Evolutionary conservation across 768 basidiomycete species (phyloP).

Genomic region (Sarcomyxa edulis): DNA sequence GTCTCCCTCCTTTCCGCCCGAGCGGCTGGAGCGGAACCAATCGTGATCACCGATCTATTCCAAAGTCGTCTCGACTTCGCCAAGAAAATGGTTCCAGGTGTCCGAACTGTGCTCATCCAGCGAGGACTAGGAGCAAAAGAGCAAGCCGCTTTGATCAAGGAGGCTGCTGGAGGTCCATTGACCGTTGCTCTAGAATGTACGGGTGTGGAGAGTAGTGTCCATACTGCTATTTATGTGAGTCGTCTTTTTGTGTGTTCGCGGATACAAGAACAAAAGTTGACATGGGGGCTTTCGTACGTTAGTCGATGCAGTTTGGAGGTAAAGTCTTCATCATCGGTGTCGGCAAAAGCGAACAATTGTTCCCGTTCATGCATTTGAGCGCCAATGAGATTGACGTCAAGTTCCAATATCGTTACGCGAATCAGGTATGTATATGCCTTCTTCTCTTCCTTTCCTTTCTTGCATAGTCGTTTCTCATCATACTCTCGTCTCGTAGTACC

Average conservation of each 20-base stretch:
- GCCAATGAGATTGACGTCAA: slow-evolving; percentile 66
- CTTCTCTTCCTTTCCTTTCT: neutral
- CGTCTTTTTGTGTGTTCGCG: too few species aligned
- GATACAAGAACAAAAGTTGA: too few species aligned
- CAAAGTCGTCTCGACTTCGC: slow-evolving; percentile 64
- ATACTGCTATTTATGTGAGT: slow-evolving; percentile 52
- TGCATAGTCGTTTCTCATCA: too few species aligned
- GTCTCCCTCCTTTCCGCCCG: slow-evolving; percentile 56
- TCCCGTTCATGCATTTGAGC: slow-evolving; percentile 71
- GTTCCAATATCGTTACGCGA: slow-evolving; percentile 67
- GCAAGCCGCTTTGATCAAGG: slow-evolving; percentile 47
- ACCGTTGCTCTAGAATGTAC: slow-evolving; percentile 59
- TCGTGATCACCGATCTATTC: slow-evolving; percentile 65
- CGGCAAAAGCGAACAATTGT: slow-evolving; percentile 57
- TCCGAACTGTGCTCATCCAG: slow-evolving; percentile 50
- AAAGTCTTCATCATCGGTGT: slow-evolving; percentile 71
- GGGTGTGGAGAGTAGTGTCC: slow-evolving; percentile 58
- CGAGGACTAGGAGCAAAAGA: slow-evolving; percentile 41
- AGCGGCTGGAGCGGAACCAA: slow-evolving; percentile 66
- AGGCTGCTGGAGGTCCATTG: slow-evolving; percentile 41
- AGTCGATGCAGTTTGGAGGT: slow-evolving; percentile 62
- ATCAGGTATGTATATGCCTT: slow-evolving; percentile 36
- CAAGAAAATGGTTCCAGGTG: slow-evolving; percentile 53
- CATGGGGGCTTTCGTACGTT: slow-evolving; percentile 3
- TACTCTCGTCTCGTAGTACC: slow-evolving; percentile 45